phyloP scores from a whole-genome alignment of 1,284 basidiomycete genomes.

The Puccinia novopanici region DNA sequence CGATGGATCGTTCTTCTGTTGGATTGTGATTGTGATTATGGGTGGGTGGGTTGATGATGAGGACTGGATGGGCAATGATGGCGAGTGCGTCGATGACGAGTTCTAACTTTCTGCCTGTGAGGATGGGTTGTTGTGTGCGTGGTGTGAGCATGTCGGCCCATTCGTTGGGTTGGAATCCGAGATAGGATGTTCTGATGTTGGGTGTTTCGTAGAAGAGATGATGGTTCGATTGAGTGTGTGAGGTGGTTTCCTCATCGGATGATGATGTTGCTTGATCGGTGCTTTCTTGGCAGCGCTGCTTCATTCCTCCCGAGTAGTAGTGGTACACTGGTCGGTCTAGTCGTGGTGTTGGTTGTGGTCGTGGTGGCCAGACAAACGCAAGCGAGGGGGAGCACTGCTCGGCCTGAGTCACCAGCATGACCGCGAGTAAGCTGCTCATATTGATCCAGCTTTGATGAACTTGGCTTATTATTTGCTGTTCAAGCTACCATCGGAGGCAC shows the following conservation, averaged over 20 bases:
- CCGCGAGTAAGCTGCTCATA: conserved; percentile 36
- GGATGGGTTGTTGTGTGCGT: neutral
- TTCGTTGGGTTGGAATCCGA: conserved; percentile 36
- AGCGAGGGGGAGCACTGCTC: conserved; percentile 47
- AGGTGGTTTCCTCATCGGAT: conserved; percentile 6
- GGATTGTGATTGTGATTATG: neutral
- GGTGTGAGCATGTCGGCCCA: conserved; percentile 50
- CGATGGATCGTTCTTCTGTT: conserved; percentile 37
- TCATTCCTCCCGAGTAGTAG: conserved; percentile 13
- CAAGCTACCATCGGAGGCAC: too few species aligned
- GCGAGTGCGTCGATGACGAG: conserved; percentile 47
- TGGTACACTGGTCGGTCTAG: conserved; percentile 49
- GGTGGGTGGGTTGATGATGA: conserved; percentile 29
- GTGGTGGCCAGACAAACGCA: conserved; percentile 49
- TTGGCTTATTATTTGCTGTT: too few species aligned
- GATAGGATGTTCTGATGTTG: conserved; percentile 22
- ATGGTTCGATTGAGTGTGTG: conserved; percentile 4
- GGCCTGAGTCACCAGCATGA: conserved; percentile 42
- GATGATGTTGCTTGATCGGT: too few species aligned
- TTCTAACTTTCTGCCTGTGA: conserved; percentile 40
- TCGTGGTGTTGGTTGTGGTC: conserved; percentile 27
- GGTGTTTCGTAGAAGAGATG: conserved; percentile 23
- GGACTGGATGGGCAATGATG: conserved; percentile 48
- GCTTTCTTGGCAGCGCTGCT: too few species aligned
- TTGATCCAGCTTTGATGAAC: too few species aligned